These are phyloP conservation scores for Suillus clintonianus DNA, from an alignment of 768 basidiomycete species.

Conservation along the genomic window DNA sequence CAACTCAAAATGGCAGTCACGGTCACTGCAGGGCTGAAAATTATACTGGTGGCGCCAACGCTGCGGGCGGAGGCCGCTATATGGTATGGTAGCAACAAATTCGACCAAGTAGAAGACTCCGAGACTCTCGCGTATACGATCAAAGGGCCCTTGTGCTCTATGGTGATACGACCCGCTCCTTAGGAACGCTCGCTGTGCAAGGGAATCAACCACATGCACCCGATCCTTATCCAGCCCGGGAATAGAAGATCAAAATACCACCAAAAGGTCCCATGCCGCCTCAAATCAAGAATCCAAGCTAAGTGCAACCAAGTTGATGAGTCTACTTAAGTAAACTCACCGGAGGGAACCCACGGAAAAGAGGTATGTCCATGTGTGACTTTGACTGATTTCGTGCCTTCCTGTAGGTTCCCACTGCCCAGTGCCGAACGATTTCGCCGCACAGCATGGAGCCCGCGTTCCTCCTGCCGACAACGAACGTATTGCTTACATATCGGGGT, in stretches of 20 bases:
- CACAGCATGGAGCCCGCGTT: background rate
- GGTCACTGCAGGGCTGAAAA: background rate
- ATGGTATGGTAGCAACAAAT: background rate
- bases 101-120: background rate
- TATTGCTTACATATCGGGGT: background rate
- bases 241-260: background rate
- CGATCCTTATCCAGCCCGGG: background rate
- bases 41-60: background rate
- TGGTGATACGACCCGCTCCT: background rate
- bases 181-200: background rate
- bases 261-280: background rate
- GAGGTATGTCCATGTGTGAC: background rate
- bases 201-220: background rate
- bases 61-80: background rate
- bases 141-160: background rate
- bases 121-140: background rate
- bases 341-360: background rate
- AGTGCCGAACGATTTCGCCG: background rate
- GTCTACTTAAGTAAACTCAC: background rate
- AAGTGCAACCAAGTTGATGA: background rate
- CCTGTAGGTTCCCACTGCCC: background rate
- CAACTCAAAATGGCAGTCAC: background rate
- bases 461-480: background rate
- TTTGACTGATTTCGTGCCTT: background rate
- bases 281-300: background rate